phyloP scores from a whole-genome alignment of 345 rosid species.

The Bruguiera parviflora region DNA sequence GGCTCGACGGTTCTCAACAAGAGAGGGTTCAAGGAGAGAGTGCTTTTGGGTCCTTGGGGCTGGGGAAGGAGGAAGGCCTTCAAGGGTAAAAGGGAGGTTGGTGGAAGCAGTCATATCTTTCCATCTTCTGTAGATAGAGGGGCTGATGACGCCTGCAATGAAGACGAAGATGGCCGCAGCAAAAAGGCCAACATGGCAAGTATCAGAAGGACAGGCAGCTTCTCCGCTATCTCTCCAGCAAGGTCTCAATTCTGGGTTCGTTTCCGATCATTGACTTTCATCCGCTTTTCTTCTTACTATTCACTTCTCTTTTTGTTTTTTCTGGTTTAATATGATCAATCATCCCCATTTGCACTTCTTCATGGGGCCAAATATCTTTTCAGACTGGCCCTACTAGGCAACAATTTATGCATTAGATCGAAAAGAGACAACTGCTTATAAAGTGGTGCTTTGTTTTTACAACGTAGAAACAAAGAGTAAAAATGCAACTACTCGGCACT shows the following conservation, averaged over 20 bases:
- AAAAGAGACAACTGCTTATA: too few relatives aligned
- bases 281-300: background rate
- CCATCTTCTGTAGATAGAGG: conserved; percentile 41
- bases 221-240: conserved; percentile 27
- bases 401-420: too few relatives aligned
- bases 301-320: background rate
- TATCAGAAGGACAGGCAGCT: conserved; percentile 44
- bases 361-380: too few relatives aligned
- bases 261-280: conserved; percentile 2
- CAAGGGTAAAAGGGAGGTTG: conserved; percentile 40
- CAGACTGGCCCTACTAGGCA: too few relatives aligned
- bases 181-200: conserved; percentile 32
- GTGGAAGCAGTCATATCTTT: conserved; percentile 56
- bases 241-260: conserved; percentile 72
- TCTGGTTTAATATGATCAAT: background rate
- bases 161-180: conserved; percentile 25
- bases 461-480: too few relatives aligned
- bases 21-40: conserved; percentile 32
- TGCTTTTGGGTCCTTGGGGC: conserved; percentile 39
- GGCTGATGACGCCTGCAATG: conserved; percentile 10
- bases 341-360: too few relatives aligned
- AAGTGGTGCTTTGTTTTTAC: too few relatives aligned
- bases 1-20: conserved; percentile 19
- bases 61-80: conserved; percentile 31
- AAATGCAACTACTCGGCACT: too few relatives aligned